Conservation (phyloP, 805 yeast genomes). For the Lipomyces japonicus region DNA sequence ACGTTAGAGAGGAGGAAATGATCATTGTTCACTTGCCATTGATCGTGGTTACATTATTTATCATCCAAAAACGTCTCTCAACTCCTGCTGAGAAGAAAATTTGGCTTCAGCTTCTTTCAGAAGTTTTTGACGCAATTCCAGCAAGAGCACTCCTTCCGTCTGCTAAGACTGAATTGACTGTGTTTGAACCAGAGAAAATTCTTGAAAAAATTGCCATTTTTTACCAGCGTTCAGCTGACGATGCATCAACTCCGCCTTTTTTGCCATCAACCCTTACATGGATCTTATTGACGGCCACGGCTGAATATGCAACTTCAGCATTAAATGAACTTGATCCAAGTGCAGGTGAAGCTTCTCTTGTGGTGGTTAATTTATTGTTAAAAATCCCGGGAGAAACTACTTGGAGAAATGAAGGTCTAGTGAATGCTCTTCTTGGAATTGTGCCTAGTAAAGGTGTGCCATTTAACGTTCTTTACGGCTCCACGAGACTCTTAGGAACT, state of each 20-base stretch:
- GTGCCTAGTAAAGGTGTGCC: conserved; percentile 18
- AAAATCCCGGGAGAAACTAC: conserved; percentile 45
- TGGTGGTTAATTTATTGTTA: conserved; percentile 37
- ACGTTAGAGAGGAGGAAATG: conserved; percentile 86
- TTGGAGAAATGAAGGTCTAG: conserved; percentile 41
- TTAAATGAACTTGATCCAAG: conserved; percentile 7
- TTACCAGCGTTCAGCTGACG: conserved; percentile 37
- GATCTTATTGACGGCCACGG: conserved; percentile 36
- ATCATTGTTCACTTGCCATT: conserved; percentile 70
- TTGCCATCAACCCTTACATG: conserved; percentile 45
- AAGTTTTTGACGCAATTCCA: conserved; percentile 55
- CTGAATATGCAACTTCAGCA: conserved; percentile 20
- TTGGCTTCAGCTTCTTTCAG: conserved; percentile 44
- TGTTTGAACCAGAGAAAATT: conserved; percentile 30
- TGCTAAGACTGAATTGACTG: conserved; percentile 40
- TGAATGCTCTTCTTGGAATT: conserved; percentile 32
- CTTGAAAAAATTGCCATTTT: conserved; percentile 37
- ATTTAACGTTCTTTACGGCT: conserved; percentile 25
- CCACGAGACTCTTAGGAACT: conserved; percentile 23
- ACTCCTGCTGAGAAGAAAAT: conserved; percentile 15
- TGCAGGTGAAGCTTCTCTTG: conserved; percentile 22
- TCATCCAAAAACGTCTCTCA: conserved; percentile 8
- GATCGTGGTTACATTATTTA: conserved; percentile 44
- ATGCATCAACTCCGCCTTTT: conserved; percentile 40
- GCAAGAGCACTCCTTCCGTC: conserved; percentile 59